Base-by-base conservation (phyloP, 805 yeast species). In the Cyberlindnera sargentensis region DNA sequence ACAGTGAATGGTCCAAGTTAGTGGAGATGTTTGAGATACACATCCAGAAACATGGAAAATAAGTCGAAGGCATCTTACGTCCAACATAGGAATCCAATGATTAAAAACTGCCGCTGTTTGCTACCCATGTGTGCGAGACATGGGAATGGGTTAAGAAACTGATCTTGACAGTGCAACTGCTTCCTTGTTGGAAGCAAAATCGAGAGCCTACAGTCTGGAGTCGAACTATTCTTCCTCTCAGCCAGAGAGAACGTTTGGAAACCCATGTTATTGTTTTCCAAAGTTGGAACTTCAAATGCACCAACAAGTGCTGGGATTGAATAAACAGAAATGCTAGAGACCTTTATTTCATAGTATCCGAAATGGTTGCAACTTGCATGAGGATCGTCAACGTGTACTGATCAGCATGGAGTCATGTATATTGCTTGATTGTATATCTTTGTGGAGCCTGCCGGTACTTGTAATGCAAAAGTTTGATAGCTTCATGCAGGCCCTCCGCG, bases 51-150 rank as follows among this genome's bases (percentile, higher is more conserved):
- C 10, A 76, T 77, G 8, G 76, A 66, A 50, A 80, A 80, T 56
- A 75, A 80, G 60, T 79, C 85, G 55, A 78, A 71, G 3, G 84
- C 79, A 62, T 78, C 85, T 75, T 79, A 75, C 3, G 82, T 68
- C 85, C 85, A 80, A 20, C 76, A 78, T 41, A 63, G 53, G 49
- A 76, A 76, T 0, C 82, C 84, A 37, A 75, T 61, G 20, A 62
- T 33, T 53, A 78, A 76, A 60, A 70, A 75, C 37, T 70, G 62
- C 84, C 85, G 80, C 32, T 60, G 82, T 46, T 60, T 67, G 43
- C 68, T 59, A 32, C 67, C 68, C 55, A 84, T 67, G 49, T 61
- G 60, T 8, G 61, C 58, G 26, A 83, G 65, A 28, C 77, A 75
- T 2, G 79, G 78, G 47, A 85, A 59, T 2, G 95, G 95, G 58